A percentile compares a stretch with the other conserved stretches of the same genome.
These are phyloP conservation scores for Boletus insuetus DNA, from an alignment of 768 basidiomycete genomes.

Conservation along the genomic window DNA sequence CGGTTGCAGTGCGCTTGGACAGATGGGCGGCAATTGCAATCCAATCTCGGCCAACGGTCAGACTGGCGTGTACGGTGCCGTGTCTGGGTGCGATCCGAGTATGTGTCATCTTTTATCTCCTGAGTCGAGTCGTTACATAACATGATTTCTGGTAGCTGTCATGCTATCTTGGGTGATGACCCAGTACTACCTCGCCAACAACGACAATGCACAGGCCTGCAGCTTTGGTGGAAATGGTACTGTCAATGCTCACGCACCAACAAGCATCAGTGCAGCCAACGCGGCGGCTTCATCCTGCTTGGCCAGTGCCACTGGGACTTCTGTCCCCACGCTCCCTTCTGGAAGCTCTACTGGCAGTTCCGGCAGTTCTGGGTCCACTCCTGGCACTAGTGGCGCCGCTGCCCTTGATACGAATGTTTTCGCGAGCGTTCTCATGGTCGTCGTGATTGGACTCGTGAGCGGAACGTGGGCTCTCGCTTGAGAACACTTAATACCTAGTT, in stretches of 20 bases:
- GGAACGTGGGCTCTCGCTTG: constrained; percentile 42
- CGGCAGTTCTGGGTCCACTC: constrained; percentile 22
- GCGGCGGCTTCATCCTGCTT: constrained; percentile 67
- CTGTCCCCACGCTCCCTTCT: constrained; percentile 54
- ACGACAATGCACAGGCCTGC: constrained; percentile 61
- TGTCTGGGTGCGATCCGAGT: constrained; percentile 82
- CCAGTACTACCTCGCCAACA: constrained; percentile 66
- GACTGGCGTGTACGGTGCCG: constrained; percentile 70
- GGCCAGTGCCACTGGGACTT: constrained; percentile 58
- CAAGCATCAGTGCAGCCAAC: constrained; percentile 46
- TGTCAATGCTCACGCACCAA: constrained; percentile 54
- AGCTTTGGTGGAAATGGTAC: constrained; percentile 85
- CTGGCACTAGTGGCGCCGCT: constrained; percentile 21
- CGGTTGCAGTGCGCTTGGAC: constrained; percentile 66
- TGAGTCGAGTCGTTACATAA: not conserved
- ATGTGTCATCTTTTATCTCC: constrained; percentile 25
- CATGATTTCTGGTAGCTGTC: constrained; percentile 44
- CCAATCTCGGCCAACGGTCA: constrained; percentile 72
- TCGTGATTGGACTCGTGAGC: constrained; percentile 38
- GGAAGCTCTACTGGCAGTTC: constrained; percentile 22
- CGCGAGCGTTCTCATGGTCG: constrained; percentile 36
- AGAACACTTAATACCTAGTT: not conserved
- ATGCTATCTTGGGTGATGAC: constrained; percentile 84
- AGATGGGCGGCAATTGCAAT: constrained; percentile 56
- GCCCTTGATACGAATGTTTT: constrained; percentile 35